Evolutionary conservation across 352 stramenopile species (phyloP), one percentile per base, ranked within the genome.

Genomic region (Phytophthora brassicae): DNA sequence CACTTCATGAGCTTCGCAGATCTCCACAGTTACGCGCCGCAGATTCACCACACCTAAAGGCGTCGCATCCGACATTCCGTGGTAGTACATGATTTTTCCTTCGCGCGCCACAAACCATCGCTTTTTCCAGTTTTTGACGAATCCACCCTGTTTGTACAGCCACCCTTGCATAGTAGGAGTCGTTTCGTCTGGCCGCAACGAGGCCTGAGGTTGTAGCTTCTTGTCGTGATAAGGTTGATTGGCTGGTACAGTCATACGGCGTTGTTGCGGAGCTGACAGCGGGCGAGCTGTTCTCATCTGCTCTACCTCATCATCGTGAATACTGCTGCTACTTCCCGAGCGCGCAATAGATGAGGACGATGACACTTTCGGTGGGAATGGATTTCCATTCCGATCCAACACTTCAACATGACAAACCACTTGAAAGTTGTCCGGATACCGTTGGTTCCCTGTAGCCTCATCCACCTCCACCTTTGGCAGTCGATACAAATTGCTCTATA

Each of bases 91-190:
- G 49, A 94, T 77, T 52, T 88, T 87, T 4, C 83, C 83, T 35
- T 92, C 85, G 7, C 79, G 81, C 16, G 83, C 81, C 8, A 94
- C 83, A 64, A 92, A 92, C 85, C 85, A 94, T 41, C 85, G 74
- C 41, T 86, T 86, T 59, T 91, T 94, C 85, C 85, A 94, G 68
- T 88, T 92, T 45, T 89, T 88, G 20, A 94, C 76, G 23, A 94
- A 91, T 2, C 85, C 85, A 31, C 81, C 85, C 60, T 90, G 76
- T 36, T 92, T 90, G 45, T 84, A 84, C 38, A 92, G 50, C 77
- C 79, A 91, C 4, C 81, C 82, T 66, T 88, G 86, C 71, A 86
- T 84, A 2, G 70, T 77, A 43, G 66, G 65, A 14, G 58, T 72
- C 29, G 66, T 22, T 35, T 79, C 59, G 31, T 76, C 67, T 8